Percentiles rank a stretch among this genome's conserved stretches.
Evolutionary conservation across 176 grass and related monocot genomes (phyloP).

Genomic region (Raddia distichophylla): DNA sequence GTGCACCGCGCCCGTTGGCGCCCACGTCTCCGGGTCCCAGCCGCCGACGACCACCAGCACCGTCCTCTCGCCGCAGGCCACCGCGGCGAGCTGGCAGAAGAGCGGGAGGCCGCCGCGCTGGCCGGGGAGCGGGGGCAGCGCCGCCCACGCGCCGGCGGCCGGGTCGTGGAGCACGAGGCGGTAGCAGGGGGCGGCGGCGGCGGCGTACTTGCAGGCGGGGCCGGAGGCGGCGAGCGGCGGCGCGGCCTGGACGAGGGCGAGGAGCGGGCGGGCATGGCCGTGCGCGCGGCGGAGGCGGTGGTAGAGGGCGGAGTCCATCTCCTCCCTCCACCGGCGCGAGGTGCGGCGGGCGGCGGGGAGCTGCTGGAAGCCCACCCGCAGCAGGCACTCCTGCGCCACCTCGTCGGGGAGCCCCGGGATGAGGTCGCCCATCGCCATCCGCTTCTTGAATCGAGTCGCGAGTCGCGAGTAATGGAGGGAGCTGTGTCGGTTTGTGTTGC

Average conservation of each 20-base stretch:
- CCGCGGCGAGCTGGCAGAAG: conserved; percentile 71
- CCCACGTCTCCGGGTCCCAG: conserved; percentile 71
- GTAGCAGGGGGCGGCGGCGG: conserved; percentile 39
- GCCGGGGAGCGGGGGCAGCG: conserved; percentile 47
- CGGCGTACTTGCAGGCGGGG: conserved; percentile 33
- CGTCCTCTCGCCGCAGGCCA: conserved; percentile 28
- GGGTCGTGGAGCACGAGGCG: conserved; percentile 64
- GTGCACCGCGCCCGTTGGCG: conserved; percentile 56
- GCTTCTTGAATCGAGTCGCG: not conserved
- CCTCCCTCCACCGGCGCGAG: conserved; percentile 64
- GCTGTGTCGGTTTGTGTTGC: not conserved
- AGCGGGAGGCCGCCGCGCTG: conserved; percentile 48
- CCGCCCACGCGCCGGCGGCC: conserved; percentile 37
- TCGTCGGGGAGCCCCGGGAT: conserved; percentile 82
- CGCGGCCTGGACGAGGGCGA: conserved; percentile 42
- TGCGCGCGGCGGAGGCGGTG: conserved; percentile 47
- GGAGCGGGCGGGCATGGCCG: conserved; percentile 41
- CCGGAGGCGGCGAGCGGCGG: conserved; percentile 35
- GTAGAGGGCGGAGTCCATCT: conserved; percentile 62
- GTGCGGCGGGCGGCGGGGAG: conserved; percentile 52
- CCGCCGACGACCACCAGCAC: conserved; percentile 63
- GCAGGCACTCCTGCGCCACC: conserved; percentile 75
- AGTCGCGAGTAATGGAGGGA: too few relatives aligned
- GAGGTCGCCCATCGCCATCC: conserved; percentile 46
- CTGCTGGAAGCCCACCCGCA: conserved; percentile 56